Base-by-base conservation (phyloP, 2,329 filamentous ascomycete genomes). In the Achaetomium macrosporum region DNA sequence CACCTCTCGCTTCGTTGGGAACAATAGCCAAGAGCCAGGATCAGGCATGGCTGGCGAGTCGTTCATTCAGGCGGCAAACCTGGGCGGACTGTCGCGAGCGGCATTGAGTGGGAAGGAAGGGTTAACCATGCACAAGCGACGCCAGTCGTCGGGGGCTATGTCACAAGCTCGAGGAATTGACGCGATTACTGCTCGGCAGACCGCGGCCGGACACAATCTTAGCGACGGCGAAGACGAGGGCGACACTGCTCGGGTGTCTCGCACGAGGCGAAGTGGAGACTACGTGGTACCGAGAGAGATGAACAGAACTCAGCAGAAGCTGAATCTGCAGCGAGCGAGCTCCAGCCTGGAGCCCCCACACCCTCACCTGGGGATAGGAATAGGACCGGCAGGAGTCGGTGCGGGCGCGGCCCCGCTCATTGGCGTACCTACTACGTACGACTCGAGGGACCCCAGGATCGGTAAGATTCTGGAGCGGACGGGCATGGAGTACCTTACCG, bases 271-370 rank as follows among this genome's bases (percentile, higher is more conserved):
- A 74, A 25, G 72, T 71, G 64, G 67, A 65, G 62, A 61, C 69
- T 62, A 61, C 68, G 71, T 57, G 69, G 69, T 69, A 1, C 70
- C 71, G 1, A 75, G 76, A 1, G 77, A 82, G 54, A 76, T 80
- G 59, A 87, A 83, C 50, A 77, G 86, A 13, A 88, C 84, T 1
- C 85, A 89, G 68, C 85, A 89, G 66, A 90, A 90, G 63, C 73
- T 90, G 13, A 85, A 88, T 69, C 75, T 90, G 1, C 85, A 89
- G 64, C 79, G 86, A 36, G 85, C 84, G 30, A 87, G 84, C 64
- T 88, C 85, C 3, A 81, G 79, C 58, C 84, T 89, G 44, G 85
- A 89, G 60, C 82, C 82, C 0, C 71, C 78, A 30, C 79, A 83
- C 71, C 64, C 59, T 59, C 64, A 65, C 57, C 65, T 57, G 56